Percentiles rank a stretch among this genome's conserved stretches.
Conservation (phyloP, 2,329 filamentous ascomycete genomes). For the Diaporthe vaccinii region DNA sequence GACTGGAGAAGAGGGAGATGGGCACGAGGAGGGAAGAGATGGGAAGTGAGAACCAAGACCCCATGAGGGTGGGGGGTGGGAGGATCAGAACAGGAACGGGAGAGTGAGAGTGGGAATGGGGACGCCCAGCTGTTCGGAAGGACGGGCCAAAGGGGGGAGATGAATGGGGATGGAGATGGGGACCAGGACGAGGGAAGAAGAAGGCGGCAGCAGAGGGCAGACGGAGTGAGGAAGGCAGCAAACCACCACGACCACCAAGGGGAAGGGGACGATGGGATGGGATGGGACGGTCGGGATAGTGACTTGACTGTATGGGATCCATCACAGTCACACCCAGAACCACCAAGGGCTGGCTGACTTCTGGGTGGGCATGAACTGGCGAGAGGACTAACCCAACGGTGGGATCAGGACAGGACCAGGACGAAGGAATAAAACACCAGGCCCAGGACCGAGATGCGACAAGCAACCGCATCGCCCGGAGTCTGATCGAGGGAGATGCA, state of each 20-base stretch:
- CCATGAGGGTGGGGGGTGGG: slow-evolving; percentile 19
- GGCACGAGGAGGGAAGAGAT: slow-evolving; percentile 4
- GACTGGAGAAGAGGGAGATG: not conserved
- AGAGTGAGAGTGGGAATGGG: slow-evolving; percentile 16
- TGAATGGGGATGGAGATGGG: slow-evolving; percentile 13
- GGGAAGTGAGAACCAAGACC: not conserved
- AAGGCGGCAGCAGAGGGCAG: not conserved
- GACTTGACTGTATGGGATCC: slow-evolving; percentile 3
- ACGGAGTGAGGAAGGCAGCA: not conserved
- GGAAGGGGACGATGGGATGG: slow-evolving; percentile 7
- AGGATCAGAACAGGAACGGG: slow-evolving; percentile 11
- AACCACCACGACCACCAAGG: not conserved
- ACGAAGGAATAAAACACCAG: slow-evolving; percentile 29
- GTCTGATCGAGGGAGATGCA: slow-evolving; percentile 15
- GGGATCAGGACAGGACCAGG: not conserved
- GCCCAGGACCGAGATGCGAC: slow-evolving; percentile 25
- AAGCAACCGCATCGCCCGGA: slow-evolving; percentile 3
- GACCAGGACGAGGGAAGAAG: not conserved
- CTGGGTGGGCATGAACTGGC: slow-evolving; percentile 1
- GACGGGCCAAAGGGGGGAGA: not conserved
- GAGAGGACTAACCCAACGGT: slow-evolving; percentile 8
- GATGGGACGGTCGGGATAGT: slow-evolving; percentile 24
- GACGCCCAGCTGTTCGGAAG: slow-evolving; percentile 25
- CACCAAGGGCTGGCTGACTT: not conserved
- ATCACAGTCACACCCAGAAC: slow-evolving; percentile 29